Conservation (phyloP, 352 stramenopile species). For the Globisporangium apiculatum region DNA sequence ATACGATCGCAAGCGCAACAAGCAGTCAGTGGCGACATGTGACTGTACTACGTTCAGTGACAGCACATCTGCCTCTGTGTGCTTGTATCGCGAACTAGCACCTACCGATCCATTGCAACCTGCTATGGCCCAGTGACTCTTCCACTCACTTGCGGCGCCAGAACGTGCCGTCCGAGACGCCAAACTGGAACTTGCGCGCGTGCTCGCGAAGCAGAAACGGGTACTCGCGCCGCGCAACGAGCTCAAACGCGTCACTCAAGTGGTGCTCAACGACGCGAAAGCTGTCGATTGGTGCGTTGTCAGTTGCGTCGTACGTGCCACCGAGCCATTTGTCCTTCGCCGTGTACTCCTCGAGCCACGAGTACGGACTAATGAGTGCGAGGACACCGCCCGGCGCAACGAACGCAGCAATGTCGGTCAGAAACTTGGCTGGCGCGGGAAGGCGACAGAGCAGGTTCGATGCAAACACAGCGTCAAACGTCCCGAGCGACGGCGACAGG, state of each 20-base stretch:
- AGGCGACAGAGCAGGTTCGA: conserved; percentile 95
- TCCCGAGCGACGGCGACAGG: conserved; percentile 62
- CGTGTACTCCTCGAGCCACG: conserved; percentile 96
- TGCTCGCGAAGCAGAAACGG: conserved; percentile 92
- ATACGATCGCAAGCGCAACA: too few relatives aligned
- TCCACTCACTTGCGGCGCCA: conserved; percentile 60
- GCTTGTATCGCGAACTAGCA: too few relatives aligned
- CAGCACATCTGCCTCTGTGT: too few relatives aligned
- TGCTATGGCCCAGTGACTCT: too few relatives aligned
- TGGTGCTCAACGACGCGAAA: conserved; percentile 57
- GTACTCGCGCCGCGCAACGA: conserved; percentile 76
- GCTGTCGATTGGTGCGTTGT: conserved; percentile 50
- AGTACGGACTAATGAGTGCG: conserved; percentile 95
- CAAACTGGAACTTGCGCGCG: conserved; percentile 90
- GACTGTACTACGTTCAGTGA: too few relatives aligned
- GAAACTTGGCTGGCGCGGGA: conserved; percentile 87
- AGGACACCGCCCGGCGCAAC: conserved; percentile 90
- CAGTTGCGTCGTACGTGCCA: conserved; percentile 23
- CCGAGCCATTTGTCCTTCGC: conserved; percentile 86
- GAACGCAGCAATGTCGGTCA: conserved; percentile 80
- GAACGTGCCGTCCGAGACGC: conserved; percentile 83
- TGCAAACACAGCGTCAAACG: conserved; percentile 93
- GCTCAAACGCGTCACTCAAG: conserved; percentile 60
- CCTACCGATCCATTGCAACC: too few relatives aligned
- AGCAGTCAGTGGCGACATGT: too few relatives aligned